A percentile compares a stretch with the other conserved stretches of the same genome.
Conservation (phyloP, 345 rosid genomes). For the Eucalyptus tenuipes region DNA sequence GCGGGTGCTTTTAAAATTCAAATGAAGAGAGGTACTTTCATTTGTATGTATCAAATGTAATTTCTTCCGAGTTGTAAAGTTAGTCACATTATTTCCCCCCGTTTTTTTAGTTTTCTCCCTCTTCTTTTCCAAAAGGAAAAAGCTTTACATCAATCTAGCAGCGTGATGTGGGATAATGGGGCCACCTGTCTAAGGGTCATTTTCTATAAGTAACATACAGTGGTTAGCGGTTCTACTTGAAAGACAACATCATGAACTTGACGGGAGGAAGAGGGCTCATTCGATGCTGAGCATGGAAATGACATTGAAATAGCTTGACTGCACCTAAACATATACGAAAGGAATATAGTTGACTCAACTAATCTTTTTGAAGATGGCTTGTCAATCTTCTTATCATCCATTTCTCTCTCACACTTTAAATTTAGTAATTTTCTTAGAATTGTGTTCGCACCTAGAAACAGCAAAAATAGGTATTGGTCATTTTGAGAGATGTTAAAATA, state of each 20-base stretch:
- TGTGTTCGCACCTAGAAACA: rapidly evolving
- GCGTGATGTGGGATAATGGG: not conserved
- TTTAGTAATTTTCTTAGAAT: not conserved
- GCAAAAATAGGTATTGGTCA: not conserved
- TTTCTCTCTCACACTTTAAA: not conserved
- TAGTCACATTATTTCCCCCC: not conserved
- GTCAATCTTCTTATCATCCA: not conserved
- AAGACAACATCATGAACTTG: not conserved
- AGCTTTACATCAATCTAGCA: not conserved
- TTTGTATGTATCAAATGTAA: not conserved
- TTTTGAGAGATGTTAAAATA: not conserved
- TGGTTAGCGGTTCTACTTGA: not conserved
- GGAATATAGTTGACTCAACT: not conserved
- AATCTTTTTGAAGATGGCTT: not conserved
- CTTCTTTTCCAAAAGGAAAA: not conserved
- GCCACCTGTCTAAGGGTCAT: not conserved
- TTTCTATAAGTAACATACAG: not conserved
- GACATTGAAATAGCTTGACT: not conserved
- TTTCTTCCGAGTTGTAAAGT: not conserved
- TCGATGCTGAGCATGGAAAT: not conserved
- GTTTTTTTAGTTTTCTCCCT: not conserved
- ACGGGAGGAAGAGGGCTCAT: not conserved
- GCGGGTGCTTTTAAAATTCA: not conserved
- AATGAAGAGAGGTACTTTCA: not conserved
- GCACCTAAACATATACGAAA: not conserved